Evolutionary conservation across 2,329 filamentous ascomycete genomes (phyloP).

Genomic region (Sporothrix mexicana): DNA sequence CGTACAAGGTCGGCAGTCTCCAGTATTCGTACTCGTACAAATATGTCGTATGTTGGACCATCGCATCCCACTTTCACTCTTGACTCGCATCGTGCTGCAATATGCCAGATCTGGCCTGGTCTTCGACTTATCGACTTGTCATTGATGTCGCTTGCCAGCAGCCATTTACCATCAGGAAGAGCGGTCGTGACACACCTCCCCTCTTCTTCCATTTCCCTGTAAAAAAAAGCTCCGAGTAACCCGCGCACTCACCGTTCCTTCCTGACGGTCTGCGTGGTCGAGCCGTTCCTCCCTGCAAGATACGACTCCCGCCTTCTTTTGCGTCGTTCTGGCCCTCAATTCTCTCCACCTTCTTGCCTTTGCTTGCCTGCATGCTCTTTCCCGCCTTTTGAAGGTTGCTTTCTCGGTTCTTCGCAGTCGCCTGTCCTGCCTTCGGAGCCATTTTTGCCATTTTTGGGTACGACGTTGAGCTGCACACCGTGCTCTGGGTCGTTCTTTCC

Average conservation of each 20-base stretch:
- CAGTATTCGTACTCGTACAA: constrained; percentile 20
- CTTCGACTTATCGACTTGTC: background rate
- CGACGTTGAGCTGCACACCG: no score
- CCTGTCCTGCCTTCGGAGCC: background rate
- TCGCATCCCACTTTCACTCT: background rate
- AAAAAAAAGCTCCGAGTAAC: constrained; percentile 7
- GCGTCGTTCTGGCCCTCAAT: no score
- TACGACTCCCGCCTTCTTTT: background rate
- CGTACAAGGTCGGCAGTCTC: background rate
- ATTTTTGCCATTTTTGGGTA: background rate
- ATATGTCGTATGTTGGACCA: background rate
- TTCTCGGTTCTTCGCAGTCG: constrained; percentile 10
- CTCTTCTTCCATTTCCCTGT: no score
- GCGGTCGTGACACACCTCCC: constrained; percentile 11
- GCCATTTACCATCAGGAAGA: background rate
- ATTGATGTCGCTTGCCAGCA: background rate
- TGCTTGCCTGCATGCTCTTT: background rate
- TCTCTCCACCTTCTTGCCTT: background rate
- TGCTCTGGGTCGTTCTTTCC: constrained; percentile 11
- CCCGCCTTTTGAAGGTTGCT: constrained; percentile 10
- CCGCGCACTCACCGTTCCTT: constrained; percentile 21
- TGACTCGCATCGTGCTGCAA: background rate
- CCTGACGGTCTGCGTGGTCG: constrained; percentile 8
- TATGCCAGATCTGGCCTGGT: background rate
- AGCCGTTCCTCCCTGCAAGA: background rate